Percentiles rank a stretch among this genome's conserved stretches.
phyloP scores from a whole-genome alignment of 2,329 filamentous ascomycete species.

The Westerdykella ornata region DNA sequence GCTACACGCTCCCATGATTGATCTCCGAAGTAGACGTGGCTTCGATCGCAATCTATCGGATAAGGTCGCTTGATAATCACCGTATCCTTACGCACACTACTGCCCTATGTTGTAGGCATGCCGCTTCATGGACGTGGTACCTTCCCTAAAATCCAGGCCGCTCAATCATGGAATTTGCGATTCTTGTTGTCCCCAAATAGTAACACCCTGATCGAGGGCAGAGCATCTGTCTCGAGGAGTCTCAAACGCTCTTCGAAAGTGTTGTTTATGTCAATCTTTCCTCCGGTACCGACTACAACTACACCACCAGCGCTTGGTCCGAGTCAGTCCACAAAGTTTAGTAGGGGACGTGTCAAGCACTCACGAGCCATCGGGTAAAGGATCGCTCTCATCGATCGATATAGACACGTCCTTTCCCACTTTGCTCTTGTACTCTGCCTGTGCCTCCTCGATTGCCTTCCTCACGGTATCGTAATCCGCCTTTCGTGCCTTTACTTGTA shows the following conservation, averaged over 20 bases:
- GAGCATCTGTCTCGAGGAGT: constrained; percentile 74
- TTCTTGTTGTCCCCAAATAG: constrained; percentile 94
- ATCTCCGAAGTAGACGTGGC: constrained; percentile 6
- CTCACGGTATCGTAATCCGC: constrained; percentile 68
- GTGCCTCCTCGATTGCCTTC: constrained; percentile 70
- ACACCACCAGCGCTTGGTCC: constrained; percentile 70
- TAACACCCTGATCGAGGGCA: constrained; percentile 76
- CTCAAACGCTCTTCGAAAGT: constrained; percentile 87
- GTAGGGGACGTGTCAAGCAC: constrained; percentile 31
- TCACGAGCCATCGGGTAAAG: constrained; percentile 76
- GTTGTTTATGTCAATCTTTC: constrained; percentile 98
- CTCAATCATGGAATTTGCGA: constrained; percentile 88
- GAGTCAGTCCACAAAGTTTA: constrained; percentile 5
- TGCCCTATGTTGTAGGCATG: background rate
- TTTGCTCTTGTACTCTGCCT: constrained; percentile 77
- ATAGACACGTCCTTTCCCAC: constrained; percentile 62
- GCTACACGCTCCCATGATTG: background rate
- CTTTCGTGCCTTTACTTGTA: constrained; percentile 70
- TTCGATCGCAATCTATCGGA: constrained; percentile 14
- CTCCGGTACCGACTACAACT: constrained; percentile 68
- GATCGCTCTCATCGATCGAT: constrained; percentile 69
- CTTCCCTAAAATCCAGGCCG: background rate
- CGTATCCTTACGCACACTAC: background rate
- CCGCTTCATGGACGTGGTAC: background rate
- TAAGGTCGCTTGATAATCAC: background rate